Evolutionary conservation across 345 rosid genomes (phyloP).

Genomic region (Eucalyptus rudis): DNA sequence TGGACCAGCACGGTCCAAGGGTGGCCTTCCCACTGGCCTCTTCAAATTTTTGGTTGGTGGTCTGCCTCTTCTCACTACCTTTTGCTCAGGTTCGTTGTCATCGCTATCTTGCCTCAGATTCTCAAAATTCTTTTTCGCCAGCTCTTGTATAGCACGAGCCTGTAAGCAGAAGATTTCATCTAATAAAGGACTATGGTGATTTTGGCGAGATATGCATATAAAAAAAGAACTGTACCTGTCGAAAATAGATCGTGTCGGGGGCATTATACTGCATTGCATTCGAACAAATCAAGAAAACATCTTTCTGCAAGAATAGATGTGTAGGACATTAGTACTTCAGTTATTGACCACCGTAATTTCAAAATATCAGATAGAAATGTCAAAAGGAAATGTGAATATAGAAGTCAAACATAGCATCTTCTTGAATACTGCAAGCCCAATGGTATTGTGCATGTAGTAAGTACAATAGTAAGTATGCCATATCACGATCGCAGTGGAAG

Average conservation of each 20-base stretch:
- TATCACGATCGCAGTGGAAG: background rate
- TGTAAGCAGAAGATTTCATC: constrained; percentile 8
- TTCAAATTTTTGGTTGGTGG: constrained; percentile 44
- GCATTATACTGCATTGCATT: constrained; percentile 93
- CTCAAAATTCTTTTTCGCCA: constrained; percentile 69
- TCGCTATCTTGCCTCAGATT: constrained; percentile 82
- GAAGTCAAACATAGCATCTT: background rate
- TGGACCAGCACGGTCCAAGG: constrained; percentile 21
- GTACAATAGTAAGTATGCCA: background rate
- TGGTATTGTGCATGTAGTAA: background rate
- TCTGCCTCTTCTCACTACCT: constrained; percentile 52
- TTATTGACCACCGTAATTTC: background rate
- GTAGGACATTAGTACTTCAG: background rate
- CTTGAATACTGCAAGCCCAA: background rate
- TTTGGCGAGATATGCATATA: background rate
- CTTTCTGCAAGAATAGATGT: constrained; percentile 4
- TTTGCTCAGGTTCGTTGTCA: constrained; percentile 34
- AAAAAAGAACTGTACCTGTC: constrained; percentile 47
- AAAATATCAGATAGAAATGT: background rate
- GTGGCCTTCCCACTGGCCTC: constrained; percentile 35
- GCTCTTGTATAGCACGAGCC: constrained; percentile 86
- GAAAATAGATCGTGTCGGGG: constrained; percentile 60
- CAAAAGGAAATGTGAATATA: background rate
- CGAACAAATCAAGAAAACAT: constrained; percentile 63
- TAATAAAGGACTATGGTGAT: background rate